Percentiles rank a stretch among this genome's conserved stretches.
phyloP scores from a whole-genome alignment of 2,329 filamentous ascomycete species.

The Exophiala viscosa region DNA sequence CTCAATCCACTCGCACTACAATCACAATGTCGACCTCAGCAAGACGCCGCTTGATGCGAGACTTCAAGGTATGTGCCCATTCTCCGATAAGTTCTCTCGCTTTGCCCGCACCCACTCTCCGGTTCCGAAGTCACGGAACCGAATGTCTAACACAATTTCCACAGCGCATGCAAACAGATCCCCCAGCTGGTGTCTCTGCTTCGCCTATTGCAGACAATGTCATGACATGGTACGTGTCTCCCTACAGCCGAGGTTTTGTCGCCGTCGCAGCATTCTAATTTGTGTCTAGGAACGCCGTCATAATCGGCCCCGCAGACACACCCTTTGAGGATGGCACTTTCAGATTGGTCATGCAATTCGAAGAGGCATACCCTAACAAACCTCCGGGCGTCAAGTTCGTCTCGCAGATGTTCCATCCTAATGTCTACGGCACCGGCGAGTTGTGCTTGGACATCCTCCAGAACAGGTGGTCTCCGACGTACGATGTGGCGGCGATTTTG shows the following conservation, averaged over 20 bases:
- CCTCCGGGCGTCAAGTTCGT: conserved; percentile 98
- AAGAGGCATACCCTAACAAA: conserved; percentile 98
- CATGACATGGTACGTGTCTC: conserved; percentile 75
- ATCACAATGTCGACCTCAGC: conserved; percentile 82
- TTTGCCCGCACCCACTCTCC: neutral
- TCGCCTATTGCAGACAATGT: conserved; percentile 95
- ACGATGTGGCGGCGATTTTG: conserved; percentile 93
- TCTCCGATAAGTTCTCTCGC: neutral
- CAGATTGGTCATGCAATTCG: conserved; percentile 96
- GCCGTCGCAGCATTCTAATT: neutral
- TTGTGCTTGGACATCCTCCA: conserved; percentile 95
- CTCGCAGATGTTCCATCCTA: conserved; percentile 98
- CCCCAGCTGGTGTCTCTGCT: conserved; percentile 91
- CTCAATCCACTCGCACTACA: conserved; percentile 7
- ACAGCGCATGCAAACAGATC: conserved; percentile 98
- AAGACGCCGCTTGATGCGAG: conserved; percentile 93
- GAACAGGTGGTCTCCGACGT: conserved; percentile 97
- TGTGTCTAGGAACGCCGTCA: conserved; percentile 82
- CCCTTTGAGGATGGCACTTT: conserved; percentile 99
- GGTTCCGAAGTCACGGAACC: neutral
- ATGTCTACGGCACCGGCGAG: conserved; percentile 96
- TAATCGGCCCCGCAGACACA: conserved; percentile 93
- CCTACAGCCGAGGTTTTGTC: neutral
- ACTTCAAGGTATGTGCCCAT: conserved; percentile 77
- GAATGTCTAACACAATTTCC: conserved; percentile 1